phyloP scores from a whole-genome alignment of 306 rosid species.

The Vigna reflexopilosa region DNA sequence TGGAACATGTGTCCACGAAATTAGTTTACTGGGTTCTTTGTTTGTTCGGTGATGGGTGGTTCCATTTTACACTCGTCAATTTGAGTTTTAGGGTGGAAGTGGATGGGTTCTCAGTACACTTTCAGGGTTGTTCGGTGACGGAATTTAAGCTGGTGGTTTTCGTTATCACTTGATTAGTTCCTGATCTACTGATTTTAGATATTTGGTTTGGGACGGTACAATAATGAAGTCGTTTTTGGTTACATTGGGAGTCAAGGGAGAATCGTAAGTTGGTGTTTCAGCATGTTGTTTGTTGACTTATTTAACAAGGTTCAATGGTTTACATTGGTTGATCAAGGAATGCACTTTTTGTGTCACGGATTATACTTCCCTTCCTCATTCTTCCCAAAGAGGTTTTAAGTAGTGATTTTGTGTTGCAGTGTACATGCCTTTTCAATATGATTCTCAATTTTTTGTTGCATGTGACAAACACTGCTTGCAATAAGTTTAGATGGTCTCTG shows the following conservation, averaged over 20 bases:
- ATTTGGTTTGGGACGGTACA: not conserved
- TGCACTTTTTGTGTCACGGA: not conserved
- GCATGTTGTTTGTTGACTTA: not conserved
- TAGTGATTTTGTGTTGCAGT: not conserved
- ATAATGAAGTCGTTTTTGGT: not conserved
- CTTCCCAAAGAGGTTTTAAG: not conserved
- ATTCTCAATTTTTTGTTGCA: constrained; percentile 25
- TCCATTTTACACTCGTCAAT: not conserved
- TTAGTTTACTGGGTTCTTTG: constrained; percentile 18
- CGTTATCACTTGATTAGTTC: not conserved
- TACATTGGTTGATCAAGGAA: constrained; percentile 11
- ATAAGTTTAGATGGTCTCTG: constrained; percentile 28
- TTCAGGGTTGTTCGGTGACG: not conserved
- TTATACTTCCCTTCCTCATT: constrained; percentile 9
- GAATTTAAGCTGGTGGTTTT: constrained; percentile 4
- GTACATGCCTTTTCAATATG: constrained; percentile 1
- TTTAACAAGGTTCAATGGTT: not conserved
- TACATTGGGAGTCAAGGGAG: not conserved
- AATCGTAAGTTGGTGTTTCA: constrained; percentile 5
- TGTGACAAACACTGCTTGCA: constrained; percentile 23
- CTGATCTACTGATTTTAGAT: constrained; percentile 1
- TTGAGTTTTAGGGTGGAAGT: not conserved
- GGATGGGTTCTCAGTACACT: not conserved
- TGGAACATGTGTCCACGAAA: not conserved
- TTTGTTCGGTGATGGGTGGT: constrained; percentile 22